phyloP scores from a whole-genome alignment of 2,329 filamentous ascomycete genomes.

The Calonectria crousiana region DNA sequence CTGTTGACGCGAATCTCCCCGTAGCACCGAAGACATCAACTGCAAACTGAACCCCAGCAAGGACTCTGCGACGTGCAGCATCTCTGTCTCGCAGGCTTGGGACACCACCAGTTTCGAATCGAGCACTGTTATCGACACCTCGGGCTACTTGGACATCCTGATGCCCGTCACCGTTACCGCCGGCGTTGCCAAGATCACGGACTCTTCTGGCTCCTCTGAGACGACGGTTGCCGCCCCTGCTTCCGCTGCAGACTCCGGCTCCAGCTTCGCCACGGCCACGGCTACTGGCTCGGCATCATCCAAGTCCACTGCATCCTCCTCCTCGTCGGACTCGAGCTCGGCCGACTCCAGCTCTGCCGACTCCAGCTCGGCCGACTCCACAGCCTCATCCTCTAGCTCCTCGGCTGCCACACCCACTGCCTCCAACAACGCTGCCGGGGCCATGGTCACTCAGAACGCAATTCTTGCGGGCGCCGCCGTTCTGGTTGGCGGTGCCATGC shows the following conservation, averaged over 20 bases:
- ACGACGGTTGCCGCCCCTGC: slow-evolving; percentile 33
- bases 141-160: slow-evolving; percentile 36
- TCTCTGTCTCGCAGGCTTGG: slow-evolving; percentile 10
- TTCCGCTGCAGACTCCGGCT: slow-evolving; percentile 12
- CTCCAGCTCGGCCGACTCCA: background rate
- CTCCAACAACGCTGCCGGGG: slow-evolving; percentile 47
- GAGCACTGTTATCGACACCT: slow-evolving; percentile 13
- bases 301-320: slow-evolving; percentile 7
- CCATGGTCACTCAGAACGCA: slow-evolving; percentile 50
- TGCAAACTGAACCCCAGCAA: slow-evolving; percentile 45
- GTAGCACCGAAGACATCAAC: slow-evolving; percentile 32
- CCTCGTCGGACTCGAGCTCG: background rate
- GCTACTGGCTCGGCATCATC: slow-evolving; percentile 25
- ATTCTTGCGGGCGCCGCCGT: slow-evolving; percentile 51
- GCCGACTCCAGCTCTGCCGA: background rate
- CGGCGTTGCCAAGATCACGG: slow-evolving; percentile 51
- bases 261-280: slow-evolving; percentile 11
- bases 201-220: slow-evolving; percentile 9
- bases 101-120: slow-evolving; percentile 1
- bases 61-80: slow-evolving; percentile 41
- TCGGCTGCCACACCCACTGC: slow-evolving; percentile 30
- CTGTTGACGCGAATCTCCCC: background rate
- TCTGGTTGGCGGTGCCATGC: slow-evolving; percentile 50
- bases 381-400: slow-evolving; percentile 22
- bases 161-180: slow-evolving; percentile 53